Evolutionary conservation across 148 eudicot species (phyloP).

Genomic region (Chenopodium suecicum): DNA sequence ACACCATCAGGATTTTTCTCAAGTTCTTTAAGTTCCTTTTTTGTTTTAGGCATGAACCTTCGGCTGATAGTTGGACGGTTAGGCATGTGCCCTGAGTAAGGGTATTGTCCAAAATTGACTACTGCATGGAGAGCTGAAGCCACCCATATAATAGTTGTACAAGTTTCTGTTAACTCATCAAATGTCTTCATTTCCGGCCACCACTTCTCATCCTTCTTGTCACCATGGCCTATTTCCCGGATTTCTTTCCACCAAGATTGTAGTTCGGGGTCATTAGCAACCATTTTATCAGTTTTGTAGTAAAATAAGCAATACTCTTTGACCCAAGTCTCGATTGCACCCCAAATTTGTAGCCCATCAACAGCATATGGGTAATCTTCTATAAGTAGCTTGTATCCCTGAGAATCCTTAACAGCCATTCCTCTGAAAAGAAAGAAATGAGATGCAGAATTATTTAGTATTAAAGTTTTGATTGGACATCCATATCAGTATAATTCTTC

Average conservation of each 20-base stretch:
- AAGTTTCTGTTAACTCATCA: conserved; percentile 49
- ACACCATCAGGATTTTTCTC: conserved; percentile 44
- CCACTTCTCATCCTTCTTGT: conserved; percentile 71
- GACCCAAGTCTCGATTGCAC: conserved; percentile 77
- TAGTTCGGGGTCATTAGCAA: conserved; percentile 58
- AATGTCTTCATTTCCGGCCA: conserved; percentile 79
- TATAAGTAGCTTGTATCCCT: conserved; percentile 60
- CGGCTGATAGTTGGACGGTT: conserved; percentile 80
- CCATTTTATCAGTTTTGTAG: conserved; percentile 48
- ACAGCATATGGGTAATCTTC: conserved; percentile 94
- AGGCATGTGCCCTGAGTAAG: conserved; percentile 79
- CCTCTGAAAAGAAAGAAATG: conserved; percentile 49
- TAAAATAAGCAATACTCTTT: conserved; percentile 60
- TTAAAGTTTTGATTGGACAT: not conserved
- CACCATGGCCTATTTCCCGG: conserved; percentile 73
- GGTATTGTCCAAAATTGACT: conserved; percentile 85
- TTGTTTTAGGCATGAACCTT: conserved; percentile 55
- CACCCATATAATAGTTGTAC: conserved; percentile 82
- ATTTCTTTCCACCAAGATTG: conserved; percentile 85
- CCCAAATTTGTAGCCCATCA: conserved; percentile 87
- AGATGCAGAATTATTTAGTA: not conserved
- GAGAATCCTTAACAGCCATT: conserved; percentile 74
- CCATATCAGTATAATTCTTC: not conserved
- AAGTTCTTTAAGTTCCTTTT: conserved; percentile 59
- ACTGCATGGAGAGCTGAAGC: conserved; percentile 98